These are phyloP conservation scores for Lipomyces chichibuensis DNA, from an alignment of 805 yeast genomes.

Conservation along the genomic window DNA sequence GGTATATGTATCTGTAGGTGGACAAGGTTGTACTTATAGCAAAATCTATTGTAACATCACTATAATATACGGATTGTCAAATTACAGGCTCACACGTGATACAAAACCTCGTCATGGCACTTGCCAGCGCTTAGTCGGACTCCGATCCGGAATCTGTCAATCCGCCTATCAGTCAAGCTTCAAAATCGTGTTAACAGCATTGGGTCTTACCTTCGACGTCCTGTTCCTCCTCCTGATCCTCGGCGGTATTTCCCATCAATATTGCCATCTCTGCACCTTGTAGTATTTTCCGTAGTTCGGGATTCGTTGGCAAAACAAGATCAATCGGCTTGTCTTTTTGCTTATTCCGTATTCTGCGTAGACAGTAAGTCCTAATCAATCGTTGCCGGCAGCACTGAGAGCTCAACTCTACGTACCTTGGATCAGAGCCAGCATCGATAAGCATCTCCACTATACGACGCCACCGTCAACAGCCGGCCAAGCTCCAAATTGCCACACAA, in stretches of 20 bases:
- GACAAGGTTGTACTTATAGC: neutral
- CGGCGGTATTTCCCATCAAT: slow-evolving; percentile 37
- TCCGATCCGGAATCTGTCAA: slow-evolving; percentile 33
- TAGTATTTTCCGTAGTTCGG: slow-evolving; percentile 61
- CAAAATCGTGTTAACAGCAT: neutral
- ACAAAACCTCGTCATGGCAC: neutral
- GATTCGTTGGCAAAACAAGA: slow-evolving; percentile 59
- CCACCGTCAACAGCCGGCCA: neutral
- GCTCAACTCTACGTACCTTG: slow-evolving; percentile 44
- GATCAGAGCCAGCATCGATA: slow-evolving; percentile 90
- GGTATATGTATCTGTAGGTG: neutral
- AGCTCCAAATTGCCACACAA: neutral
- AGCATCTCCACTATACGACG: slow-evolving; percentile 60
- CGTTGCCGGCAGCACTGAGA: neutral
- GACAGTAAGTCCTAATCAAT: neutral
- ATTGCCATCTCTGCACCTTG: slow-evolving; percentile 82
- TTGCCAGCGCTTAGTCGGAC: slow-evolving; percentile 22
- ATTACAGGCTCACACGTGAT: neutral
- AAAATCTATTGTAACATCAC: neutral
- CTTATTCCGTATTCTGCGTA: slow-evolving; percentile 52
- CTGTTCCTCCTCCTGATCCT: slow-evolving; percentile 25
- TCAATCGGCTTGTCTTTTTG: slow-evolving; percentile 76
- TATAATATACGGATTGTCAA: neutral
- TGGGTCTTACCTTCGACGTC: slow-evolving; percentile 22
- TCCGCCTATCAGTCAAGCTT: neutral